Percentiles rank a stretch among this genome's conserved stretches.
These are phyloP conservation scores for Zygotorulaspora sp. DNA, from an alignment of 805 yeast species.

Conservation along the genomic window DNA sequence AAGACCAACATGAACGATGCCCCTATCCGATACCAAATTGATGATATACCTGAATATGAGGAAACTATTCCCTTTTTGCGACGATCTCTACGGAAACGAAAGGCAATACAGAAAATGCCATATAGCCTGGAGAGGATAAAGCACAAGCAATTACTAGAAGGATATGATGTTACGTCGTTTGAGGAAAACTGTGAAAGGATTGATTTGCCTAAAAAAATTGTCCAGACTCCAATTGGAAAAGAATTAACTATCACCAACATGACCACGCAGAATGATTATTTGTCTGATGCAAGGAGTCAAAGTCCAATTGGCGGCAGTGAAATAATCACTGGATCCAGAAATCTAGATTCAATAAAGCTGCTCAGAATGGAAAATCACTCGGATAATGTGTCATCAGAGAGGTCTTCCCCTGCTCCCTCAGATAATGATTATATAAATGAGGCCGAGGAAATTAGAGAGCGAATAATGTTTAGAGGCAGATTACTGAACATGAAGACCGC, in stretches of 20 bases:
- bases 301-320: not conserved
- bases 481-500: slow-evolving; percentile 28
- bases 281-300: not conserved
- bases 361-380: not conserved
- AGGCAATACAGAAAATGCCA: slow-evolving; percentile 35
- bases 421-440: slow-evolving; percentile 1
- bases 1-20: not conserved
- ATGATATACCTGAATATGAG: no score
- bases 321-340: not conserved
- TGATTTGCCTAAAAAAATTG: slow-evolving; percentile 15
- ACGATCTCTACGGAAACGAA: slow-evolving; percentile 30
- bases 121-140: slow-evolving; percentile 34
- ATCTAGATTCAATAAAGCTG: not conserved
- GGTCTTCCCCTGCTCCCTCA: not conserved
- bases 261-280: not conserved
- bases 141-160: slow-evolving; percentile 31
- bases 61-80: no score
- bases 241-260: not conserved
- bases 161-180: slow-evolving; percentile 27
- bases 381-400: not conserved
- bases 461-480: slow-evolving; percentile 27
- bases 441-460: slow-evolving; percentile 5
- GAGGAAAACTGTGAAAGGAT: slow-evolving; percentile 24
- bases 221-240: slow-evolving; percentile 1
- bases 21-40: no score